Evolutionary conservation across 208 protist species (phyloP).

Genomic region (Porcisia deanei): DNA sequence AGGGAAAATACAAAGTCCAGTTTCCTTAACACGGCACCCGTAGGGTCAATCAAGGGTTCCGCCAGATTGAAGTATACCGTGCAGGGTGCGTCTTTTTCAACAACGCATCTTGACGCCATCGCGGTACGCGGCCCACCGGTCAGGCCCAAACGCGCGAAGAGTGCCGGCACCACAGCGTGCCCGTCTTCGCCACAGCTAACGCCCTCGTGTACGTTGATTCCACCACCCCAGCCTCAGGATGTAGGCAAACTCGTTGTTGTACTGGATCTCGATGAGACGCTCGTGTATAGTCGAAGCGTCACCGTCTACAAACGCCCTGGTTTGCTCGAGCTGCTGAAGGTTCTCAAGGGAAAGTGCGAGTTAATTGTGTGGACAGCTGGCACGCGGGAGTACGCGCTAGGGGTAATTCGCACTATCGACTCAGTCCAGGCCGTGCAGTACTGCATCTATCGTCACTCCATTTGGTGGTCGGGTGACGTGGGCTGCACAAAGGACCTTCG

Average conservation of each 20-base stretch:
- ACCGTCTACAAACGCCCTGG: constrained; percentile 66
- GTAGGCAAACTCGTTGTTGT: constrained; percentile 83
- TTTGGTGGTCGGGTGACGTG: constrained; percentile 71
- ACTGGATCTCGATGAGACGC: constrained; percentile 88
- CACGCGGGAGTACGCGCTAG: constrained; percentile 67
- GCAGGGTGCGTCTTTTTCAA: neutral
- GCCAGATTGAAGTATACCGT: neutral
- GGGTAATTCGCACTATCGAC: constrained; percentile 75
- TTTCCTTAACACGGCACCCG: neutral
- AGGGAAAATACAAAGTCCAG: neutral
- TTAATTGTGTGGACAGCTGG: constrained; percentile 89
- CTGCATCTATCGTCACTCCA: constrained; percentile 73
- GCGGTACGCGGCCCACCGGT: neutral
- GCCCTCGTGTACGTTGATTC: constrained; percentile 45
- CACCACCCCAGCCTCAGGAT: constrained; percentile 41
- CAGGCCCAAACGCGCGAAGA: neutral
- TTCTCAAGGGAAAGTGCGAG: constrained; percentile 66
- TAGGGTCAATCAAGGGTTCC: neutral
- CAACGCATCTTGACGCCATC: neutral
- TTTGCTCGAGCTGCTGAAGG: constrained; percentile 53
- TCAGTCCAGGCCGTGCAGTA: constrained; percentile 49
- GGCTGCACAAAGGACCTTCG: constrained; percentile 84
- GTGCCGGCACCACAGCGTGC: neutral
- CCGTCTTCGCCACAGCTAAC: neutral
- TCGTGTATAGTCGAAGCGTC: constrained; percentile 74